Evolutionary conservation across 31 red algal genomes (phyloP), one percentile per base, ranked within the genome.

Genomic region (Porphyra umbilicalis): DNA sequence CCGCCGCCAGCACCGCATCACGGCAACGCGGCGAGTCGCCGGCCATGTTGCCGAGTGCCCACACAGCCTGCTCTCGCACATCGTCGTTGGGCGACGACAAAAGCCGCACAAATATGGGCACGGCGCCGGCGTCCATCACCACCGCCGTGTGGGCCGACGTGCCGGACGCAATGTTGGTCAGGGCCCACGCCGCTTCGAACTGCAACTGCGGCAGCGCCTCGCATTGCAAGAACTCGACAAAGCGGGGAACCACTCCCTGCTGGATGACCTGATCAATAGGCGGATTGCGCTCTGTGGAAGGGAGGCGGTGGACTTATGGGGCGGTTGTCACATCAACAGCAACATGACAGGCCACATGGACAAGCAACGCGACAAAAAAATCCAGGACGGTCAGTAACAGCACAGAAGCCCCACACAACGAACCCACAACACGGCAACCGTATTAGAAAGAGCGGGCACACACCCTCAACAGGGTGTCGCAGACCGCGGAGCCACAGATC

Each of bases 1-100:
- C 91, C 32, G 89, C 83, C 33, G 89, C 90, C 20, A 99, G 79
- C 35, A 99, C 97, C 30, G 96, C 76, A 81, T 99, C 89, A 35
- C 96, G 82, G 80, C 87, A 98, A 1, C 81, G 67, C 33, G 92
- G 83, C 38, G 92, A 94, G 79, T 99, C 97, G 29, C 94, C 97
- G 34, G 97, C 91, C 77, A 99, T 99, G 77, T 99, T 99, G 15
- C 94, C 97, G 39, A 99, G 85, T 7, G 94, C 93, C 94, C 97
- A 96, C 15, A 91, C 92, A 7, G 94, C 93, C 83, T 99, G 97
- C 86, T 99, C 97, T 33, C 97, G 75, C 31, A 96, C 92, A 83
- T 96, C 94, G 80, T 99, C 97, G 86, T 92, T 92, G 6, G 91
- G 86, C 39, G 97, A 95, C 33, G 75, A 83, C 57, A 99, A 83